A percentile compares a stretch with the other conserved stretches of the same genome.
These are phyloP conservation scores for Talaromyces piceae DNA, from an alignment of 2,329 filamentous ascomycete species.

Conservation along the genomic window DNA sequence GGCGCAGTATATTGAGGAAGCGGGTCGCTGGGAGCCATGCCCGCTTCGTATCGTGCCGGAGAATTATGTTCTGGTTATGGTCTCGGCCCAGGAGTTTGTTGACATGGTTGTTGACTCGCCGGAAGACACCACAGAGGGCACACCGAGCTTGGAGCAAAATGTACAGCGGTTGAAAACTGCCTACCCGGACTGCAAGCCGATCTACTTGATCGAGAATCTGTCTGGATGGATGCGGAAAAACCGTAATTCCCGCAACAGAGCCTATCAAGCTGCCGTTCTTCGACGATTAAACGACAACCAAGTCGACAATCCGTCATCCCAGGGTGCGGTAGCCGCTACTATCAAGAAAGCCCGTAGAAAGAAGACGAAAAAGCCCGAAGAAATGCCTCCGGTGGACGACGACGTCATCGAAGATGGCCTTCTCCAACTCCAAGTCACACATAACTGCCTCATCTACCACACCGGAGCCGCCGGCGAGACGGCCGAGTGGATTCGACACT, in stretches of 20 bases:
- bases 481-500: conserved; percentile 63
- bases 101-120: conserved; percentile 44
- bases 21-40: conserved; percentile 59
- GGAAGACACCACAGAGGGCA: conserved; percentile 25
- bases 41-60: conserved; percentile 45
- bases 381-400: conserved; percentile 53
- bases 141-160: conserved; percentile 51
- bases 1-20: conserved; percentile 54
- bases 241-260: conserved; percentile 57
- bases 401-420: conserved; percentile 64
- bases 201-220: conserved; percentile 69
- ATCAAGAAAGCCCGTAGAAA: conserved; percentile 1
- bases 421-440: conserved; percentile 60
- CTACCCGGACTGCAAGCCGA: conserved; percentile 48
- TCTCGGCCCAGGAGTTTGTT: conserved; percentile 60
- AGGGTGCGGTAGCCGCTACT: conserved; percentile 17
- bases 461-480: conserved; percentile 55
- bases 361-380: conserved; percentile 35
- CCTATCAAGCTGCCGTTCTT: conserved; percentile 60
- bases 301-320: conserved; percentile 22
- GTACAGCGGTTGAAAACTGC: conserved; percentile 47
- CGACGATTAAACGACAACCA: conserved; percentile 34
- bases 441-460: conserved; percentile 63
- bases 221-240: conserved; percentile 61
- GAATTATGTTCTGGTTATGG: conserved; percentile 53